phyloP scores from a whole-genome alignment of 2,329 filamentous ascomycete species.

The Aulographum hederae region DNA sequence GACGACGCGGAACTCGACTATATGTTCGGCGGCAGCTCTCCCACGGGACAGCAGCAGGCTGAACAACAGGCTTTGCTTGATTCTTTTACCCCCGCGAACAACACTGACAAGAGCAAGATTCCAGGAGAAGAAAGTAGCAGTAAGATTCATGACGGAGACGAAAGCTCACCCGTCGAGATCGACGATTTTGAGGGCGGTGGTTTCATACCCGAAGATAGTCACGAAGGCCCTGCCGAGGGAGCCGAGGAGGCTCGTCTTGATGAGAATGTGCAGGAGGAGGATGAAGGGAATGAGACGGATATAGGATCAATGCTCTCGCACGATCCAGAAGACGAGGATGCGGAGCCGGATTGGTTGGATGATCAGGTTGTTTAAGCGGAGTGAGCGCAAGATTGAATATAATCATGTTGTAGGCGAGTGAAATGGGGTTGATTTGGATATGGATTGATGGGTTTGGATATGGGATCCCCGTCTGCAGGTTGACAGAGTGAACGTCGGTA shows the following conservation, averaged over 20 bases:
- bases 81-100: no score
- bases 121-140: constrained; percentile 6
- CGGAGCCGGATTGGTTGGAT: constrained; percentile 40
- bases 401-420: no score
- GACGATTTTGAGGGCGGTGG: constrained; percentile 13
- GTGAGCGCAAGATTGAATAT: no score
- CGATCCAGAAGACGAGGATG: constrained; percentile 39
- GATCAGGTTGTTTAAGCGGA: no score
- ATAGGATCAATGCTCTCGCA: constrained; percentile 33
- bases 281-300: neutral
- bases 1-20: no score
- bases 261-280: neutral
- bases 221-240: neutral
- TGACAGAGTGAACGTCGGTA: no score
- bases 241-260: neutral
- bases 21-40: no score
- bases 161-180: constrained; percentile 2
- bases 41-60: no score
- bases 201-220: constrained; percentile 28
- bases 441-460: no score
- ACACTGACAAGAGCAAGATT: neutral
- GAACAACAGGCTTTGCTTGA: no score
- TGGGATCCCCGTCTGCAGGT: no score
- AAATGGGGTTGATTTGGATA: no score
- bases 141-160: constrained; percentile 1